Percentiles rank a stretch among this genome's conserved stretches.
Evolutionary conservation across 495 filamentous ascomycete species (phyloP).

Genomic region (Penicillium desertorum): DNA sequence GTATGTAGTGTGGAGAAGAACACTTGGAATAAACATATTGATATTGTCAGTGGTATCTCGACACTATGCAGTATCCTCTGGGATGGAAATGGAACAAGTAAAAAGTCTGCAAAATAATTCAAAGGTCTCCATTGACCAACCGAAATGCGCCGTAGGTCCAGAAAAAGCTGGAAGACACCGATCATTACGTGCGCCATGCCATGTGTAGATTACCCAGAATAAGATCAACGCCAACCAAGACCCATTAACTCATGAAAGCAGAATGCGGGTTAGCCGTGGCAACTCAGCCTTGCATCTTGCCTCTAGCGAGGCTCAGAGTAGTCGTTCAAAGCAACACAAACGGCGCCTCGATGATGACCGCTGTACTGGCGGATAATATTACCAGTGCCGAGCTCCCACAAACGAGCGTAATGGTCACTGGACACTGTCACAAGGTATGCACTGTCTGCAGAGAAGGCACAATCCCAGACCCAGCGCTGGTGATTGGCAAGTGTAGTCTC

Average conservation of each 20-base stretch:
- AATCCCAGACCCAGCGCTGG: slow-evolving; percentile 99
- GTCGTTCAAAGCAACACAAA: slow-evolving; percentile 96
- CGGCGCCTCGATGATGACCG: slow-evolving; percentile 91
- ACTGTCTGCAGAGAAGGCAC: slow-evolving; percentile 93
- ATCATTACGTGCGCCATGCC: slow-evolving; percentile 19
- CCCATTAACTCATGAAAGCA: not conserved
- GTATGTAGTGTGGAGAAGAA: not conserved
- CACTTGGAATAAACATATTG: not conserved
- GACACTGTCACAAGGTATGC: slow-evolving; percentile 98
- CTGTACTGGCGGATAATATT: slow-evolving; percentile 96
- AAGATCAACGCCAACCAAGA: slow-evolving; percentile 4
- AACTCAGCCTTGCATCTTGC: not conserved
- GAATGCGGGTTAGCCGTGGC: not conserved
- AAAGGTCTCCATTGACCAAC: not conserved
- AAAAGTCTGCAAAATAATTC: not conserved
- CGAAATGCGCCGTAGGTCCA: not conserved
- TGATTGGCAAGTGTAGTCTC: slow-evolving; percentile 91
- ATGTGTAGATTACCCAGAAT: slow-evolving; percentile 11
- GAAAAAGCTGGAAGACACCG: not conserved
- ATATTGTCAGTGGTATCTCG: not conserved
- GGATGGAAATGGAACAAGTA: not conserved
- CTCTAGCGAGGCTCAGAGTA: slow-evolving; percentile 70
- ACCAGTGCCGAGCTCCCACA: slow-evolving; percentile 87
- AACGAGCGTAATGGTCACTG: slow-evolving; percentile 92
- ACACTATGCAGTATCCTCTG: not conserved